Conservation (phyloP, 2,329 filamentous ascomycete genomes). For the Zymoseptoria pseudotritici region DNA sequence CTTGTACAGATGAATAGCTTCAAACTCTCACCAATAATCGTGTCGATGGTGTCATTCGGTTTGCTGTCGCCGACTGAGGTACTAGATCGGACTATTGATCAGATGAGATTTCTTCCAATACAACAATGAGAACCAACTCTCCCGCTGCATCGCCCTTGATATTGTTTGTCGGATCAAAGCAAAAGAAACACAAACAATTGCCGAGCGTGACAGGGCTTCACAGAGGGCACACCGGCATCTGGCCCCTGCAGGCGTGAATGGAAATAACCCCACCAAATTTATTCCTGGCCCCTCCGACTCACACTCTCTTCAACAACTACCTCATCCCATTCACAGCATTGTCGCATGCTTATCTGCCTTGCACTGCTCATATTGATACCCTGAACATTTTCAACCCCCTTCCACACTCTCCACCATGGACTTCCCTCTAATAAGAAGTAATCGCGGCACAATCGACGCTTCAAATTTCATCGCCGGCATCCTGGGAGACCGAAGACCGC, state of each 20-base stretch:
- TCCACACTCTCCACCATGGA: constrained; percentile 11
- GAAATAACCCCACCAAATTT: neutral
- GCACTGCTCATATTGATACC: neutral
- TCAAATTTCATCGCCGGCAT: constrained; percentile 20
- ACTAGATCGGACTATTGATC: too few relatives aligned
- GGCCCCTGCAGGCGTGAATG: neutral
- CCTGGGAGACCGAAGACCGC: constrained; percentile 29
- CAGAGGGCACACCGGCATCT: too few relatives aligned
- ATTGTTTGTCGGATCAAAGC: too few relatives aligned
- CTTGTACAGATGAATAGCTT: neutral
- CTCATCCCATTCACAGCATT: neutral
- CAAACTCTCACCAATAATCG: neutral
- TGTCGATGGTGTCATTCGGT: neutral
- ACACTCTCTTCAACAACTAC: neutral
- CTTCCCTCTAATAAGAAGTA: constrained; percentile 17
- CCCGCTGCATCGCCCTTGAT: too few relatives aligned
- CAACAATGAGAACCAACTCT: too few relatives aligned
- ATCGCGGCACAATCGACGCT: constrained; percentile 13
- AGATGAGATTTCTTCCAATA: too few relatives aligned
- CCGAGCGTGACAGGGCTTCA: too few relatives aligned
- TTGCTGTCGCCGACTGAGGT: too few relatives aligned
- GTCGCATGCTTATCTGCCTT: neutral
- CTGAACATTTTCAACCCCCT: neutral
- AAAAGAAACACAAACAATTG: too few relatives aligned
- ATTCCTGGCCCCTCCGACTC: neutral